Base-by-base conservation (phyloP, 257 asterid species). In the Salvia rosmarinus region DNA sequence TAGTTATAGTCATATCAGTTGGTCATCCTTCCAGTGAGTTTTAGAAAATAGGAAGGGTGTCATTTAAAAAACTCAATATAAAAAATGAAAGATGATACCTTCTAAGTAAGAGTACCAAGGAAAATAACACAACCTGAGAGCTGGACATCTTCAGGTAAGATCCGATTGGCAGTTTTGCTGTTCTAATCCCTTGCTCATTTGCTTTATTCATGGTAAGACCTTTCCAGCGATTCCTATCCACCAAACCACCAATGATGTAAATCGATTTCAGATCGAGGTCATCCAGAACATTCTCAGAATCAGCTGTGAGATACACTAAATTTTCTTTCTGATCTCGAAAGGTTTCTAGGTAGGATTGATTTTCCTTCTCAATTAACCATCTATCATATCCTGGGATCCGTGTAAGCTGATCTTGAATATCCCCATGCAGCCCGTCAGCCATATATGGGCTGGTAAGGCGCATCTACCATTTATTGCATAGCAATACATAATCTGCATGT, bases 211-310 rank as follows among this genome's bases (percentile, higher is more conserved):
- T 82, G 57, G 99, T 91, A 68, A 91, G 79, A 66, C 99, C 99
- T 88, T 94, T 91, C 95, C 92, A 95, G 40, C 96, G 89, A 79
- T 95, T 95, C 81, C 97, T 80, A 81, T 95, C 99, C 83, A 95
- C 99, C 87, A 95, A 79, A 34, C 99, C 99, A 74, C 99, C 99
- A 59, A 95, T 81, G 56, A 95, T 87, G 80, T 95, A 95, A 66
- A 89, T 70, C 70, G 88, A 84, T 75, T 84, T 88, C 21, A 86
- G 88, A 80, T 95, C 99, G 30, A 95, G 91, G 81, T 86, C 97
- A 70, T 83, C 87, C 20, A 95, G 84, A 30, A 71, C 67, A 63
- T 81, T 84, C 74, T 91, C 98, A 44, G 98, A 89, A 82, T 95
- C 98, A 0, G 99, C 98, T 6, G 99, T 95, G 50, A 89, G 96